phyloP scores from a whole-genome alignment of 78 protist genomes.

The Corallochytrium limacisporum region DNA sequence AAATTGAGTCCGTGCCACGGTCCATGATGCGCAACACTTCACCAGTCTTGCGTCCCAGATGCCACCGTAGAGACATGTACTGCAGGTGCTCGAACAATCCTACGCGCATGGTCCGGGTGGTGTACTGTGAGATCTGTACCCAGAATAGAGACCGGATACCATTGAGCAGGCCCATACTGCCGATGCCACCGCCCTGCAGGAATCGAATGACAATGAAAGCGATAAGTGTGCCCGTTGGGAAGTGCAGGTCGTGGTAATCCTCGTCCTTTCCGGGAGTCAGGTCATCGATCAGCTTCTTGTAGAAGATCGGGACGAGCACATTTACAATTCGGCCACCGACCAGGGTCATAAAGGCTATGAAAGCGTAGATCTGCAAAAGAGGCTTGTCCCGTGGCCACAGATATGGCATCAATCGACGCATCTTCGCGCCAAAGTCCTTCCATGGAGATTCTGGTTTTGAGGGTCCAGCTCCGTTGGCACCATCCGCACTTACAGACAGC shows the following conservation, averaged over 20 bases:
- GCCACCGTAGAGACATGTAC: constrained; percentile 18
- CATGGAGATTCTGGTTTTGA: too few species aligned
- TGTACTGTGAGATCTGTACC: constrained; percentile 8
- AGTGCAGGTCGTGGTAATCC: neutral
- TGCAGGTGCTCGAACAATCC: constrained; percentile 10
- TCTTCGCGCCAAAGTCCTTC: too few species aligned
- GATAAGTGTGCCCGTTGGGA: neutral
- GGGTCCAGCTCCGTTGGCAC: too few species aligned
- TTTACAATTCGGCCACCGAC: neutral
- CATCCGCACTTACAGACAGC: too few species aligned
- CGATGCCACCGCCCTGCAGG: neutral
- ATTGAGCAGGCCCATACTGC: neutral
- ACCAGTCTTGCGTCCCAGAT: constrained; percentile 27
- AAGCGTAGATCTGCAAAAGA: neutral
- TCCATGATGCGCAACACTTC: constrained; percentile 25
- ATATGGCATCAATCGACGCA: neutral
- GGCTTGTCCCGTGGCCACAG: neutral
- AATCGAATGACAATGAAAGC: neutral
- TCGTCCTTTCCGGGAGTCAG: neutral
- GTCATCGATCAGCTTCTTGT: neutral
- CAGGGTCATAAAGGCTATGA: neutral
- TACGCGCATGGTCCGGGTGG: neutral
- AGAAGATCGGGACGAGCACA: neutral
- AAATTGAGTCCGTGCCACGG: constrained; percentile 4
- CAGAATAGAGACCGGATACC: neutral